Conservation (phyloP, 2,329 filamentous ascomycete genomes). For the Ophiocordyceps camponoti-floridani region DNA sequence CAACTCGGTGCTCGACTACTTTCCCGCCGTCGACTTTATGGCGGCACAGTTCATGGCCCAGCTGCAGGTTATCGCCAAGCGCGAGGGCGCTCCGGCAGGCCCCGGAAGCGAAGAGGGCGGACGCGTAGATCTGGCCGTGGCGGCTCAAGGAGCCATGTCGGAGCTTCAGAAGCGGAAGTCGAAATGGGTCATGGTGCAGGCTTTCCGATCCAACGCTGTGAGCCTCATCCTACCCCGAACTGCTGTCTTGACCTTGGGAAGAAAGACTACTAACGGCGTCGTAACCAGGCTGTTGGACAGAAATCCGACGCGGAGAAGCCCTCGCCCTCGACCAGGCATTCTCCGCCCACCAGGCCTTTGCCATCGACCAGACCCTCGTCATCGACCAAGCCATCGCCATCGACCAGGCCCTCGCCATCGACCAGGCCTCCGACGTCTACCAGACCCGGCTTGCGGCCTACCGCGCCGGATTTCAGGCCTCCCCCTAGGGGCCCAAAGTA, state of each 20-base stretch:
- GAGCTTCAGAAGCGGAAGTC: slow-evolving; percentile 49
- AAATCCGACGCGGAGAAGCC: slow-evolving; percentile 12
- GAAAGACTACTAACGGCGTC: neutral
- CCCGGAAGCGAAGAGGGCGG: slow-evolving; percentile 34
- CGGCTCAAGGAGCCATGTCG: slow-evolving; percentile 53
- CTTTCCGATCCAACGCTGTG: slow-evolving; percentile 49
- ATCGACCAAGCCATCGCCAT: neutral
- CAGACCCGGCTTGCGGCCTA: slow-evolving; percentile 31
- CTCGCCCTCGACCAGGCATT: neutral
- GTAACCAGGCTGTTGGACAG: slow-evolving; percentile 3
- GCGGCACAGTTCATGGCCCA: slow-evolving; percentile 48
- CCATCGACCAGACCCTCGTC: neutral
- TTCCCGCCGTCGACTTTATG: slow-evolving; percentile 83
- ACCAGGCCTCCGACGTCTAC: slow-evolving; percentile 1
- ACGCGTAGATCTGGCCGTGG: slow-evolving; percentile 57
- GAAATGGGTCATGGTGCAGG: slow-evolving; percentile 58
- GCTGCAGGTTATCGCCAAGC: slow-evolving; percentile 45
- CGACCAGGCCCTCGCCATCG: neutral
- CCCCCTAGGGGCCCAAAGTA: slow-evolving; percentile 16
- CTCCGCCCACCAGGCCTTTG: neutral
- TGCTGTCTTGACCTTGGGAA: neutral
- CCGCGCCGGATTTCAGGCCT: slow-evolving; percentile 48
- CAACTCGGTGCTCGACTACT: slow-evolving; percentile 62
- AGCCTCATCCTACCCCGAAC: slow-evolving; percentile 9
- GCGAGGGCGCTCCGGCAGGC: slow-evolving; percentile 32